Conservation (phyloP, 1,284 basidiomycete genomes). For the Cutaneotrichosporon cyanovorans region DNA sequence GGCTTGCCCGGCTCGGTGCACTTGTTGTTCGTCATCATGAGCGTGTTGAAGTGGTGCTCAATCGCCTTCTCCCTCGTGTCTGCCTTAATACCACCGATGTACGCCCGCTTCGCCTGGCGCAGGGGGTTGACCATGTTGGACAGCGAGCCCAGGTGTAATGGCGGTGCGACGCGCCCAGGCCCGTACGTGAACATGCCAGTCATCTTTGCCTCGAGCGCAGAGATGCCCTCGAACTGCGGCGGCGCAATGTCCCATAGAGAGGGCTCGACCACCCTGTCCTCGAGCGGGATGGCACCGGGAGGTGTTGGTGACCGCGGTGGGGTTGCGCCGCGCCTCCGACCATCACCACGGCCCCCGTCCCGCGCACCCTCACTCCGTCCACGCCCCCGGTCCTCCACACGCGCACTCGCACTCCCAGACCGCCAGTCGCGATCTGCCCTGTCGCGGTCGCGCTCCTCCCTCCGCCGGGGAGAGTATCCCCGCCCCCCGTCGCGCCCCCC, state of each 20-base stretch:
- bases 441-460: slow-evolving; percentile 37
- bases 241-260: slow-evolving; percentile 95
- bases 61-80: slow-evolving; percentile 85
- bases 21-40: slow-evolving; percentile 87
- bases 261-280: slow-evolving; percentile 74
- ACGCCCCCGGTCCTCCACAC: slow-evolving; percentile 9
- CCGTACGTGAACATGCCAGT: slow-evolving; percentile 54
- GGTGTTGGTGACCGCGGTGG: slow-evolving; percentile 81
- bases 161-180: slow-evolving; percentile 40
- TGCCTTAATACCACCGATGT: slow-evolving; percentile 89
- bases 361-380: slow-evolving; percentile 19
- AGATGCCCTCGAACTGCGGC: slow-evolving; percentile 89
- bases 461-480: slow-evolving; percentile 2
- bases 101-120: slow-evolving; percentile 86
- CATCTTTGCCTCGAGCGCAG: slow-evolving; percentile 91
- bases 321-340: slow-evolving; percentile 48
- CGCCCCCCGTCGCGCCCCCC: slow-evolving; percentile 13
- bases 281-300: slow-evolving; percentile 69
- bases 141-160: slow-evolving; percentile 34
- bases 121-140: slow-evolving; percentile 69
- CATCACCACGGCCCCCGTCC: slow-evolving; percentile 41
- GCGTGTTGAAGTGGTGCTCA: slow-evolving; percentile 85
- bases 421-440: slow-evolving; percentile 17
- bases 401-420: slow-evolving; percentile 16
- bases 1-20: slow-evolving; percentile 76